Percentiles rank a stretch among this genome's conserved stretches.
Evolutionary conservation across 2,329 filamentous ascomycete genomes (phyloP).

Genomic region (Colletotrichum noveboracense): DNA sequence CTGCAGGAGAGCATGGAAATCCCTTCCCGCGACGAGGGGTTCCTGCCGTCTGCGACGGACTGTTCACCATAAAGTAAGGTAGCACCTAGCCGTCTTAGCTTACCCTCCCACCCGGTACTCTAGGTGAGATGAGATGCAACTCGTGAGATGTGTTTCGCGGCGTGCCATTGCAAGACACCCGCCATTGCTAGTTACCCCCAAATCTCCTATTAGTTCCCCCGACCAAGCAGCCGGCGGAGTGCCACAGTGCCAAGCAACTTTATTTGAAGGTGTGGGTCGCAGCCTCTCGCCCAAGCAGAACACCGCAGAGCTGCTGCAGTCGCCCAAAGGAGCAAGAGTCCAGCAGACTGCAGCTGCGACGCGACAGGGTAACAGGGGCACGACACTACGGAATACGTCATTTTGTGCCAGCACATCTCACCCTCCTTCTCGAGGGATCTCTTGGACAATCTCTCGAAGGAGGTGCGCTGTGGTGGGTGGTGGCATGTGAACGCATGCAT

Average conservation of each 20-base stretch:
- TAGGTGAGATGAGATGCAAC: background rate
- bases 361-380: constrained; percentile 1
- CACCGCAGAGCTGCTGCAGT: background rate
- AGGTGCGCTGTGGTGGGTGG: background rate
- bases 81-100: background rate
- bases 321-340: background rate
- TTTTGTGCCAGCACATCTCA: constrained; percentile 17
- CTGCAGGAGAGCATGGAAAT: background rate
- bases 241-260: constrained; percentile 20
- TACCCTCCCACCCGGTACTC: background rate
- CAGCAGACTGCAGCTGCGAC: background rate
- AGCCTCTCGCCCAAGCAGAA: background rate
- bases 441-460: background rate
- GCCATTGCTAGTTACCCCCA: background rate
- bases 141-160: constrained; percentile 15
- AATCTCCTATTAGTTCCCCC: background rate
- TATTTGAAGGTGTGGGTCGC: constrained; percentile 10
- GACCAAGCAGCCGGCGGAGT: constrained; percentile 11
- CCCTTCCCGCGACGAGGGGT: background rate
- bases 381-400: constrained; percentile 9
- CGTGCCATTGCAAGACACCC: constrained; percentile 15
- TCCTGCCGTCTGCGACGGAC: background rate
- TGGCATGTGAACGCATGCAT: constrained; percentile 2
- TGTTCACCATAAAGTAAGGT: background rate
- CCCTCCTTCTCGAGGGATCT: background rate